A percentile compares a stretch with the other conserved stretches of the same genome.
Conservation (phyloP, 441 rosid species). For the Mallotus japonicus region DNA sequence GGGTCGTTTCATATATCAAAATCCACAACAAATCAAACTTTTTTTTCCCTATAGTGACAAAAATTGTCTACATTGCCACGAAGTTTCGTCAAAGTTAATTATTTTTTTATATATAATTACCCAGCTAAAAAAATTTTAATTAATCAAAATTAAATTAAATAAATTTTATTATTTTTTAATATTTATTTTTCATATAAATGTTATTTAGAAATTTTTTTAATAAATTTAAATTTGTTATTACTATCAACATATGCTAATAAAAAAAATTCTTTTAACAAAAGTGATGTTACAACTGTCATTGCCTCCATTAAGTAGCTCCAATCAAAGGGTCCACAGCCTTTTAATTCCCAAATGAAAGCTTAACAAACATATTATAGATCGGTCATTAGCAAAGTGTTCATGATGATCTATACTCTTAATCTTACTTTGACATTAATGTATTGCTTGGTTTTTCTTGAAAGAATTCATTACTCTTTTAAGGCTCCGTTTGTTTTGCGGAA, state of each 20-base stretch:
- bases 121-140: too few relatives aligned
- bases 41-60: neutral
- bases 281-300: neutral
- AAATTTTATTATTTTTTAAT: too few relatives aligned
- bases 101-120: too few relatives aligned
- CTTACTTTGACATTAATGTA: neutral
- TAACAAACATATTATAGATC: neutral
- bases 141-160: too few relatives aligned
- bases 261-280: conserved; percentile 8
- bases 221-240: too few relatives aligned
- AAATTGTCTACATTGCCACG: conserved; percentile 14
- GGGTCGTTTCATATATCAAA: conserved; percentile 7
- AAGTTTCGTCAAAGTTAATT: conserved; percentile 18
- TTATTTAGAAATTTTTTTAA: too few relatives aligned
- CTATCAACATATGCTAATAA: too few relatives aligned
- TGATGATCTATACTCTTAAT: neutral
- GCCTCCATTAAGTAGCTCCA: conserved; percentile 5
- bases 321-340: neutral
- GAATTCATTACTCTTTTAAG: too few relatives aligned
- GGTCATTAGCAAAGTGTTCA: neutral
- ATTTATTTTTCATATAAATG: too few relatives aligned
- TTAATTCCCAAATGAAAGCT: neutral
- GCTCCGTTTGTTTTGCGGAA: too few relatives aligned
- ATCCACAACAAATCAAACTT: neutral
- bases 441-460: neutral